Evolutionary conservation across 345 rosid species (phyloP).

Genomic region (Salix arbutifolia): DNA sequence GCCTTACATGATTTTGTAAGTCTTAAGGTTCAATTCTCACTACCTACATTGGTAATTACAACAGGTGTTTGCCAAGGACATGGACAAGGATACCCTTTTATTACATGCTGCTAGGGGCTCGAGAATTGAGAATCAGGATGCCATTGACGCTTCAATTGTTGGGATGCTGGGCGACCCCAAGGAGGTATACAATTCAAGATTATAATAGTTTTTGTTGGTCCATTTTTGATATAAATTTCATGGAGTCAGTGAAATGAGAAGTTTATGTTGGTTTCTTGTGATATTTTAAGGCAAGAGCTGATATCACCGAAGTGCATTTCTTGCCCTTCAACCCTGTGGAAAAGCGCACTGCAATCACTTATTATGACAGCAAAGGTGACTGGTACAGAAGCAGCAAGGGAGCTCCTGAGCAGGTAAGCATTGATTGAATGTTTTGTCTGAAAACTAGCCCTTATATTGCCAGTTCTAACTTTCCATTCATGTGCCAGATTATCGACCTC

Average conservation of each 20-base stretch:
- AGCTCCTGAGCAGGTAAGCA: slow-evolving; percentile 80
- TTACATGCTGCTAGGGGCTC: slow-evolving; percentile 85
- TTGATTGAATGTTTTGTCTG: neutral
- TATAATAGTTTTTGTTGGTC: neutral
- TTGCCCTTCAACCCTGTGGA: slow-evolving; percentile 91
- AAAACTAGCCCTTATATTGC: neutral
- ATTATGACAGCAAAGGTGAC: slow-evolving; percentile 54
- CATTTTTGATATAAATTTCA: neutral
- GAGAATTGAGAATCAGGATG: slow-evolving; percentile 88
- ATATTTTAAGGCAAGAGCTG: slow-evolving; percentile 66
- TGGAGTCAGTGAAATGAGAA: neutral
- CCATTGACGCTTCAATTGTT: slow-evolving; percentile 90
- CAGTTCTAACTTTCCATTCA: neutral
- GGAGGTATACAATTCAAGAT: slow-evolving; percentile 37
- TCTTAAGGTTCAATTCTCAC: neutral
- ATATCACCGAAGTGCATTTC: slow-evolving; percentile 84
- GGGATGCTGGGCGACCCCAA: slow-evolving; percentile 78
- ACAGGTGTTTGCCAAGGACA: slow-evolving; percentile 49
- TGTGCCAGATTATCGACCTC: slow-evolving; percentile 62
- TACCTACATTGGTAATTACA: slow-evolving; percentile 14
- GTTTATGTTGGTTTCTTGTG: neutral
- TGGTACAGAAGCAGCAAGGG: slow-evolving; percentile 92
- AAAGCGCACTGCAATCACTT: slow-evolving; percentile 92
- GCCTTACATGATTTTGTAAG: neutral
- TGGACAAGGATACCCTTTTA: slow-evolving; percentile 51